phyloP scores from a whole-genome alignment of 306 rosid species.

The Corylus avellana region DNA sequence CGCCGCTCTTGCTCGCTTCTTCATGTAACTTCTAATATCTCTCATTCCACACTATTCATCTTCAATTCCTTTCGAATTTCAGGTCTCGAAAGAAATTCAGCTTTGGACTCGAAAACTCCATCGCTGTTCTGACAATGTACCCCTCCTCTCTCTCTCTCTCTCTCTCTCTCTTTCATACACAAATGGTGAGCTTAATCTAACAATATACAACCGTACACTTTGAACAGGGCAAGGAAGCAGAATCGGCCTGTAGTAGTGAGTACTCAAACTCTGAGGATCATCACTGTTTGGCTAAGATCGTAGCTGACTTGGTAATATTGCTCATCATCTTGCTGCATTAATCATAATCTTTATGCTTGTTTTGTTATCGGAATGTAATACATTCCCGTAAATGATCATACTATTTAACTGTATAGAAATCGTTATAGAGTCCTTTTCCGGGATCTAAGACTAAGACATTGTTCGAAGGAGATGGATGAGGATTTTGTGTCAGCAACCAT shows the following conservation, averaged over 20 bases:
- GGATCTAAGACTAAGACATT: background rate
- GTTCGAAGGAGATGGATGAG: background rate
- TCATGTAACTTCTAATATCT: background rate
- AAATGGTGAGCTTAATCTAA: background rate
- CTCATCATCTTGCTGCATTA: background rate
- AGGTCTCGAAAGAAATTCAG: slow-evolving; percentile 46
- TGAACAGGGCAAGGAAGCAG: slow-evolving; percentile 15
- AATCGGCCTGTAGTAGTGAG: slow-evolving; percentile 9
- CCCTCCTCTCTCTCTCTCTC: background rate
- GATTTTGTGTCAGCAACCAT: background rate
- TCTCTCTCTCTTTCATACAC: background rate
- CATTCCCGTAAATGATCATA: too few relatives aligned
- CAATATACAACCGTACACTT: background rate
- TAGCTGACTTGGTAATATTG: slow-evolving; percentile 32
- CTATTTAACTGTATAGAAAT: too few relatives aligned
- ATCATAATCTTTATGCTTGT: background rate
- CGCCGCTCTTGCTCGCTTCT: background rate
- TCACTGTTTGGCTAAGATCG: slow-evolving; percentile 33
- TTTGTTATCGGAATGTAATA: background rate
- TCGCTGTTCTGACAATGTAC: slow-evolving; percentile 7
- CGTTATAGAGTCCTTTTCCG: background rate
- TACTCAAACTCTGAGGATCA: slow-evolving; percentile 21
- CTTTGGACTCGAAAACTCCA: slow-evolving; percentile 32
- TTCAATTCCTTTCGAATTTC: background rate
- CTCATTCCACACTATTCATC: background rate